phyloP scores from a whole-genome alignment of 441 rosid genomes.

The Cnidoscolus chayamansa region DNA sequence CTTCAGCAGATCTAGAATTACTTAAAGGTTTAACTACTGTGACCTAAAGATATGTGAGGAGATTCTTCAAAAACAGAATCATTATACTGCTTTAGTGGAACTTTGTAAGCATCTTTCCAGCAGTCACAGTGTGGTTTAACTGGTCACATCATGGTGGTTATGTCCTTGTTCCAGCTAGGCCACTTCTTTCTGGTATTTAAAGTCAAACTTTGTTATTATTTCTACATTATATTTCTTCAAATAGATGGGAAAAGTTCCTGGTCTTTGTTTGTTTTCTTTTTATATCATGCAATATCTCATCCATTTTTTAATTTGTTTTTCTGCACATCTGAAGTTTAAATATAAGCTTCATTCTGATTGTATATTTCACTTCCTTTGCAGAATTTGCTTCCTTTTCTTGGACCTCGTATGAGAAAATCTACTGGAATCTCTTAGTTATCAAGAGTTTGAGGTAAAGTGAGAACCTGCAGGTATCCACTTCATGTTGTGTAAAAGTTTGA shows the following conservation, averaged over 20 bases:
- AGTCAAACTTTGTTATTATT: neutral
- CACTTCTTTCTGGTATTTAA: neutral
- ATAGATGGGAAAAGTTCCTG: neutral
- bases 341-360: constrained; percentile 16
- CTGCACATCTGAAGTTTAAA: neutral
- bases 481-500: neutral
- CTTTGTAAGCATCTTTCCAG: constrained; percentile 30
- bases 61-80: constrained; percentile 66
- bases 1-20: constrained; percentile 68
- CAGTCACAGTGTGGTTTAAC: no score
- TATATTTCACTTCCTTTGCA: constrained; percentile 30
- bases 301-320: neutral
- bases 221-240: neutral
- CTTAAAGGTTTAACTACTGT: constrained; percentile 77
- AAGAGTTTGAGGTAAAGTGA: constrained; percentile 93
- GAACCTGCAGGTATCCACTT: constrained; percentile 65
- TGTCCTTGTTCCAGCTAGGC: neutral
- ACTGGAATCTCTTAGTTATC: constrained; percentile 79
- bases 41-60: constrained; percentile 87
- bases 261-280: neutral
- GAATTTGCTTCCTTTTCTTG: constrained; percentile 94
- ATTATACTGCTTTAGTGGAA: constrained; percentile 66
- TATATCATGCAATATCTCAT: neutral
- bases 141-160: neutral
- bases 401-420: constrained; percentile 86